Base-by-base conservation (phyloP, 345 rosid genomes). In the Ceriops tagal region DNA sequence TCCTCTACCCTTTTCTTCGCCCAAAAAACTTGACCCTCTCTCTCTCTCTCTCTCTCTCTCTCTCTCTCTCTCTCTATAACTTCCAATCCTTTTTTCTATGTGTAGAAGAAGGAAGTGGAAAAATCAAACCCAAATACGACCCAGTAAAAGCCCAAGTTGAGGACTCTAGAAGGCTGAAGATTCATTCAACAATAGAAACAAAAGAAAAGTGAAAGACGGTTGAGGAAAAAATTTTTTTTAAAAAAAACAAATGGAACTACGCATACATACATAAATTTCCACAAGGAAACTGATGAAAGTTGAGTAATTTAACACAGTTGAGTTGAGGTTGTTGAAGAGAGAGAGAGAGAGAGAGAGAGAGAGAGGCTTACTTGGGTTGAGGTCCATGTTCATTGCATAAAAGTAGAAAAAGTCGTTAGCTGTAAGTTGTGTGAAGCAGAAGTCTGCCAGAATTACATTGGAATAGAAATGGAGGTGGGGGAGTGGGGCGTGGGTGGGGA, bases 101-200 rank as follows among this genome's bases (percentile, higher is more conserved):
- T 43, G 16, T 43, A 15, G 56, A 53, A 24, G 52, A 51, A 27
- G 65, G 65, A 61, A 55, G 80, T 64, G 71, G 88, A 75, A 78
- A 85, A 84, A 76, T 85, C 81, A 82, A 83, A 85, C 37, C 71
- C 77, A 76, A 78, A 70, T 24, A 74, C 53, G 88, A 87, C 85
- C 80, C 51, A 67, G 87, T 83, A 79, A 84, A 82, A 67, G 57
- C 56, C 35, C 13, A n/a, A 64, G 66, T 59, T 13, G 64, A 24
- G 22, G 52, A 28, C 32, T 56, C 5, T 59, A 63, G 32, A 35
- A 61, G 60, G 46, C 59, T 39, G 16, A 39, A 52, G 27, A 59
- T 24, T 53, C 43, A 61, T 59, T 70, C 67, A 70, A 67, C 52
- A 62, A 58, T 59, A 51, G 16, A 67, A 74, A 71, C 72, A 67